Base-by-base conservation (phyloP, 331 rosid genomes). In the Dryas integrifolia region DNA sequence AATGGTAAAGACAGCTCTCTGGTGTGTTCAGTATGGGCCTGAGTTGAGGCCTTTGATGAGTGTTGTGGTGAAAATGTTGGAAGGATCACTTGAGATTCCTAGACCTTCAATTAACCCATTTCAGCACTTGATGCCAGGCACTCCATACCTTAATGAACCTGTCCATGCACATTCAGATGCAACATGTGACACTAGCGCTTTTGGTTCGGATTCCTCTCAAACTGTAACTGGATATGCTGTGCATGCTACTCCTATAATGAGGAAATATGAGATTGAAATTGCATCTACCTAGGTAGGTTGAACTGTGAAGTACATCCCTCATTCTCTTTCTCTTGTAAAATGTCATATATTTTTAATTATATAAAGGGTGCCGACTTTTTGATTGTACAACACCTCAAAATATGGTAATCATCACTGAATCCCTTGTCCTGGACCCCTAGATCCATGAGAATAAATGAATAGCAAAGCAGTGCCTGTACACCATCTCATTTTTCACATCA, bases 11-110 rank as follows among this genome's bases (percentile, higher is more conserved):
- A 73, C 77, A 58, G 80, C 79, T 64, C 48, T 87, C 53, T 72
- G 46, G 49, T 85, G 88, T 81, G 79, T 77, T 38, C 88, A 87
- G 5, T 58, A 72, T 56, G 71, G 58, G 65, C 83, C 76, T 3
- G 82, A 85, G 39, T 52, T 10, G 21, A 88, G 92, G 58, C 84
- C 86, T 6, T 4, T 24, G 4, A 88, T 83, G 77, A 75, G 88
- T 72, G 21, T 26, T 67, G 83, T 83, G 39, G 86, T 82, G 46
- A 85, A 85, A 40, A 79, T 82, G 83, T 69, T 85, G 65, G 89
- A 85, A 79, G 88, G 88, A 44, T 64, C 40, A 4, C 0, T 14
- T 5, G 87, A 79, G 45, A 56, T 82, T 76, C 77, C 89, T 6
- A 24, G 47, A 7, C 79, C 76, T 70, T 39, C 26, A 16, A 77